Evolutionary conservation across 179 eudicot genomes (phyloP).

Genomic region (Silene noctiflora): DNA sequence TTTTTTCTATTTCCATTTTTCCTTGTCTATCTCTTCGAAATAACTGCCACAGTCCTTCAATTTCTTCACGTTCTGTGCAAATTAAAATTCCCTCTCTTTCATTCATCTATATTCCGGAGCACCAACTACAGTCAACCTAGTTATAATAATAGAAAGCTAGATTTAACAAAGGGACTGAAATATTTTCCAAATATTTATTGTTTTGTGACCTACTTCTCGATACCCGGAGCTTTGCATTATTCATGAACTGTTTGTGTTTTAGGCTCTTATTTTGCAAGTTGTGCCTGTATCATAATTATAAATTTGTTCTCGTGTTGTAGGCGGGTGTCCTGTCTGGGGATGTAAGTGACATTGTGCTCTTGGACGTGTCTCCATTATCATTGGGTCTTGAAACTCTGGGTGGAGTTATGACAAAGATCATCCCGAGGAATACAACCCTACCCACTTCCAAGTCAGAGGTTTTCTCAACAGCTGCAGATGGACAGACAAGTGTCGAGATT

Average conservation of each 20-base stretch:
- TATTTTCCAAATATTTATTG: not conserved
- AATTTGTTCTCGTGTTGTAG: constrained; percentile 30
- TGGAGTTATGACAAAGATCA: constrained; percentile 98
- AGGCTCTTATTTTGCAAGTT: not conserved
- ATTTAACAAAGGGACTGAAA: not conserved
- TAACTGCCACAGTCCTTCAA: not conserved
- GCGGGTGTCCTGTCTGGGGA: constrained; percentile 97
- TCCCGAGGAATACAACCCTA: constrained; percentile 83
- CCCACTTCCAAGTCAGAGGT: constrained; percentile 98
- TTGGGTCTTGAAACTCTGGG: constrained; percentile 94
- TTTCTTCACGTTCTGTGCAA: not conserved
- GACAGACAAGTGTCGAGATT: constrained; percentile 95
- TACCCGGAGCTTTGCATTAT: not conserved
- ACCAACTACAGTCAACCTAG: not conserved
- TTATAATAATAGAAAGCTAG: not conserved
- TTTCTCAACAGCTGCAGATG: constrained; percentile 98
- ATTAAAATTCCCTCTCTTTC: not conserved
- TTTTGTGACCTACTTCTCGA: not conserved
- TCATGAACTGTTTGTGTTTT: not conserved
- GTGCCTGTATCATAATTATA: not conserved
- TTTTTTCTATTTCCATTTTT: constrained; percentile 12
- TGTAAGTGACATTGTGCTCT: constrained; percentile 89
- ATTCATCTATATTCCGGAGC: not conserved
- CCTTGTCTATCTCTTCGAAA: not conserved
- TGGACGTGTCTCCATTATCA: constrained; percentile 88